phyloP scores from a whole-genome alignment of 2,329 filamentous ascomycete genomes.

The Diaporthe vexans region DNA sequence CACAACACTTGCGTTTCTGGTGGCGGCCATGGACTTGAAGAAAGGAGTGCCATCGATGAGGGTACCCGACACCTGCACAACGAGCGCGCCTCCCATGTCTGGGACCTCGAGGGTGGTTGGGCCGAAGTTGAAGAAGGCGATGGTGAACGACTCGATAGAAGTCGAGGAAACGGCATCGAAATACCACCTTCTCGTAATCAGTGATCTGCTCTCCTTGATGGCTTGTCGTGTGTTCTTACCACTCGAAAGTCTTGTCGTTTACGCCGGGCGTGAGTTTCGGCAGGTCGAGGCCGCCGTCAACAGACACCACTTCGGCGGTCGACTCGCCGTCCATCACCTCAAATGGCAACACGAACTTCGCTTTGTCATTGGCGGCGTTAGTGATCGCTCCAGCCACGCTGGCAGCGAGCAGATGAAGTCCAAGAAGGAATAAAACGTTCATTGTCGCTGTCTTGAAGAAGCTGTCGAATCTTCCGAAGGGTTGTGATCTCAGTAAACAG shows the following conservation, averaged over 20 bases:
- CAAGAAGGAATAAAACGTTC: neutral
- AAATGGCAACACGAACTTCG: neutral
- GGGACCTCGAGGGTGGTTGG: neutral
- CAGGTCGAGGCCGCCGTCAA: neutral
- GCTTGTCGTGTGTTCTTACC: neutral
- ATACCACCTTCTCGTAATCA: neutral
- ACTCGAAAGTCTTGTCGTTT: neutral
- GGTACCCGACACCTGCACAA: neutral
- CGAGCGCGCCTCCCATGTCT: constrained; percentile 1
- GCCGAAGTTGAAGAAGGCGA: neutral
- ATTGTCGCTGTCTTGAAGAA: neutral
- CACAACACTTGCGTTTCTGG: neutral
- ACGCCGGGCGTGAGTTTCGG: neutral
- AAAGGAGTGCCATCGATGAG: neutral
- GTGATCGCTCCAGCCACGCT: neutral
- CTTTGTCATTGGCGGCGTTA: fast-evolving
- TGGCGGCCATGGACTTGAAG: neutral
- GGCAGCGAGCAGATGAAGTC: neutral
- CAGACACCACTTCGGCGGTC: neutral
- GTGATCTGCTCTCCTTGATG: neutral
- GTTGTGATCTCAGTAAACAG: neutral
- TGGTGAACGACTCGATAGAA: neutral
- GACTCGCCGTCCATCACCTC: neutral
- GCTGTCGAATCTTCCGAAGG: neutral
- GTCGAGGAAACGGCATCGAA: neutral